phyloP scores from a whole-genome alignment of 2,329 filamentous ascomycete genomes.

The Sporothrix brunneoviolacea region DNA sequence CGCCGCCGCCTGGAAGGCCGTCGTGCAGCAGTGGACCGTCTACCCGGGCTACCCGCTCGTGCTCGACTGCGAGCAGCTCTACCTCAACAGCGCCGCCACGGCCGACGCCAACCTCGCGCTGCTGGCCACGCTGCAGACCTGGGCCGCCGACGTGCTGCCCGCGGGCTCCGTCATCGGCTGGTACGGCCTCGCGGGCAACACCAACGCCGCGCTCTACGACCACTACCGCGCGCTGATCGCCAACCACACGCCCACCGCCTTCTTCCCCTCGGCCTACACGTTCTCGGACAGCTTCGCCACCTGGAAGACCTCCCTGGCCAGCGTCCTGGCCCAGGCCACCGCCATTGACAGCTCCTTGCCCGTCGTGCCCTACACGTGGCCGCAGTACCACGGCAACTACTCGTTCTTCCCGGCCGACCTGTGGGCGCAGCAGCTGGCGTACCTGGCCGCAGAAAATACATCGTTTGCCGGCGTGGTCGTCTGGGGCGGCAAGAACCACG shows the following conservation, averaged over 20 bases:
- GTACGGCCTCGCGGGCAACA: slow-evolving; percentile 14
- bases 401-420: slow-evolving; percentile 11
- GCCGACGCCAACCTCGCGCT: slow-evolving; percentile 3
- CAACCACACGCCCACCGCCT: slow-evolving; percentile 14
- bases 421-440: slow-evolving; percentile 4
- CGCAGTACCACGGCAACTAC: slow-evolving; percentile 15
- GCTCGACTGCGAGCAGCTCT: slow-evolving; percentile 14
- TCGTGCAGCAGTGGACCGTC: slow-evolving; percentile 6
- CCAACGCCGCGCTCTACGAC: slow-evolving; percentile 6
- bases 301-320: slow-evolving; percentile 3
- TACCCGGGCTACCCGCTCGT: slow-evolving; percentile 14
- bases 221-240: slow-evolving; percentile 11
- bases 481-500: slow-evolving; percentile 15
- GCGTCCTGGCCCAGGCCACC: neutral
- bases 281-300: slow-evolving; percentile 8
- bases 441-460: neutral
- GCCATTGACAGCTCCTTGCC: slow-evolving; percentile 7
- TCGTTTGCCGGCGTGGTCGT: slow-evolving; percentile 4
- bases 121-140: slow-evolving; percentile 10
- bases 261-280: slow-evolving; percentile 13
- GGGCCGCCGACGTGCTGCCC: slow-evolving; percentile 9
- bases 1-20: slow-evolving; percentile 5
- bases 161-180: slow-evolving; percentile 8
- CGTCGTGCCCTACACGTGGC: slow-evolving; percentile 11
- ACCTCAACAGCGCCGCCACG: slow-evolving; percentile 4